These are phyloP conservation scores for Epichloe uncinata DNA, from an alignment of 2,329 filamentous ascomycete genomes.

Conservation along the genomic window DNA sequence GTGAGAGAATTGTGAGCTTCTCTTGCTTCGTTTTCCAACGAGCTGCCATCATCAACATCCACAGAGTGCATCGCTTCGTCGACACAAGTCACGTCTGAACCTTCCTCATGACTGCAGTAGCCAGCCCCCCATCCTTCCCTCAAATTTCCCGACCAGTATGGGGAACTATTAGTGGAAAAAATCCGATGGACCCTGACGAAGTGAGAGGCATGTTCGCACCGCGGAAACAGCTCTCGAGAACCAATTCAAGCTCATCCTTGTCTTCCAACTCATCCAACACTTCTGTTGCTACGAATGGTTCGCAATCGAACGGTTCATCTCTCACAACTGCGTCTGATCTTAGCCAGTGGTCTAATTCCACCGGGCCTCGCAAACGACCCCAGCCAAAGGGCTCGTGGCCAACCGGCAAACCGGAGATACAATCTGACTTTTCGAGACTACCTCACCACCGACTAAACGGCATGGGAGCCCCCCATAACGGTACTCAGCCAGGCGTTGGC, in stretches of 20 bases:
- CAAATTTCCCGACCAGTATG: conserved; percentile 53
- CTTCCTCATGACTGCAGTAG: conserved; percentile 53
- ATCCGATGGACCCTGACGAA: conserved; percentile 72
- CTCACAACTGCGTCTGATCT: conserved; percentile 33
- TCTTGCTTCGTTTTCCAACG: background rate
- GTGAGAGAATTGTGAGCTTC: conserved; percentile 7
- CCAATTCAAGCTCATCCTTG: conserved; percentile 83
- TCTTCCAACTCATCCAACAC: conserved; percentile 51
- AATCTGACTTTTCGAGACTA: conserved; percentile 33
- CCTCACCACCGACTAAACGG: conserved; percentile 31
- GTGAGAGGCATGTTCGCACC: conserved; percentile 79
- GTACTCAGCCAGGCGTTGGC: conserved; percentile 18
- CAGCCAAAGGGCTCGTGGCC: conserved; percentile 39
- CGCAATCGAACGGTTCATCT: conserved; percentile 48
- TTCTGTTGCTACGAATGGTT: conserved; percentile 48
- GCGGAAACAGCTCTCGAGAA: conserved; percentile 73
- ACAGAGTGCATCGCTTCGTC: conserved; percentile 9
- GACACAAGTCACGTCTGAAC: conserved; percentile 11
- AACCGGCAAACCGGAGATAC: conserved; percentile 31
- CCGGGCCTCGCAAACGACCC: conserved; percentile 36
- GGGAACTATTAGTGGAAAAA: conserved; percentile 42
- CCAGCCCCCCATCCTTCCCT: conserved; percentile 51
- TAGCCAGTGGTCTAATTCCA: conserved; percentile 36
- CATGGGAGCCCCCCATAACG: conserved; percentile 20
- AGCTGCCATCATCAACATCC: conserved; percentile 2